Evolutionary conservation across 2,329 filamentous ascomycete genomes (phyloP).

Genomic region (Colletotrichum falcatum): DNA sequence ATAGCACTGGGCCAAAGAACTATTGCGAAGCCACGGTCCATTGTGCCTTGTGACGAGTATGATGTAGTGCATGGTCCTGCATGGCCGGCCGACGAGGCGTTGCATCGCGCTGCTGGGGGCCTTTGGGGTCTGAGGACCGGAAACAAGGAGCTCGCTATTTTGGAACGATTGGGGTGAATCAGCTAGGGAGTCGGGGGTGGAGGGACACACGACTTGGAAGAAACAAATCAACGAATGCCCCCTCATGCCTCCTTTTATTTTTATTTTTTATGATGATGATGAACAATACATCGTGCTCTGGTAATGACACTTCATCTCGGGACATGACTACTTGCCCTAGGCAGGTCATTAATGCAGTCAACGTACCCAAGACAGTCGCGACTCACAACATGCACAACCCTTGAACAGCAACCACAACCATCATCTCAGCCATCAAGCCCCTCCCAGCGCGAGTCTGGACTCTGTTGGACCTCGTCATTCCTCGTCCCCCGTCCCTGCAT

Average conservation of each 20-base stretch:
- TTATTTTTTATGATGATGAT: background rate
- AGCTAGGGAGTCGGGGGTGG: slow-evolving; percentile 17
- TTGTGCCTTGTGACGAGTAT: background rate
- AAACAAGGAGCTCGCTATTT: slow-evolving; percentile 20
- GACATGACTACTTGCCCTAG: background rate
- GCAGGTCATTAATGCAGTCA: background rate
- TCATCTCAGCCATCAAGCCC: slow-evolving; percentile 10
- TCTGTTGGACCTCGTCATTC: slow-evolving; percentile 16
- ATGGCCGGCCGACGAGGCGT: slow-evolving; percentile 5
- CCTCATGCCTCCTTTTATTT: slow-evolving; percentile 2
- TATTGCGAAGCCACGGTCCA: background rate
- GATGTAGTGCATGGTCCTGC: background rate
- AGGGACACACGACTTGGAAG: slow-evolving; percentile 6
- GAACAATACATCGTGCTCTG: no score
- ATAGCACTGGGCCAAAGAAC: background rate
- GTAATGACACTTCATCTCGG: slow-evolving; percentile 2
- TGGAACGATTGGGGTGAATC: slow-evolving; percentile 18
- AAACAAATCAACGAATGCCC: slow-evolving; percentile 34
- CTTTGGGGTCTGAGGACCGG: background rate
- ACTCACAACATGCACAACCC: slow-evolving; percentile 15
- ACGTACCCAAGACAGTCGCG: slow-evolving; percentile 14
- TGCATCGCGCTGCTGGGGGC: slow-evolving; percentile 8
- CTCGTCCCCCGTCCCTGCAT: slow-evolving; percentile 26
- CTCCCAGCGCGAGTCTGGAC: background rate
- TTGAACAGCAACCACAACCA: background rate